Evolutionary conservation across 75 land plant species (phyloP), one percentile per base, ranked within the genome.

Genomic region (Chamaecyparis obtusa): DNA sequence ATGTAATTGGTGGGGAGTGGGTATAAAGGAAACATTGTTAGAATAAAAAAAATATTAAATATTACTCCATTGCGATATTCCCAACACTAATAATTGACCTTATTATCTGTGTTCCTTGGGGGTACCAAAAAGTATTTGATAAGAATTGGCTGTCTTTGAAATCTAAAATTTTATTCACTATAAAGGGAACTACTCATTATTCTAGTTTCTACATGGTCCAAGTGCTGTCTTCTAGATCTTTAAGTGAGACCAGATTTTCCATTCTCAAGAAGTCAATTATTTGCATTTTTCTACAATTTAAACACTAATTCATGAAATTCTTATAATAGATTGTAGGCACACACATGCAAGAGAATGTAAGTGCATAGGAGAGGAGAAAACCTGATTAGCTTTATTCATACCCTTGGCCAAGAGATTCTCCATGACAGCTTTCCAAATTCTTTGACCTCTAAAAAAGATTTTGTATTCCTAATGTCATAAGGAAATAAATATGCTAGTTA

Each of bases 351-450:
- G 19, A 39, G 82, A 24, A 16, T 43, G 64, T 55, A 43, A n/a
- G 32, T 64, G 37, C 32, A 15, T 0, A n/a, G 83, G 39, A 36
- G 35, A 24, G 56, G 24, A 84, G 86, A 21, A 10, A 72, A 97
- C 99, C 97, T 95, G 91, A 87, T 90, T 89, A 46, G 97, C 97
- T 76, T 91, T 87, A 32, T 88, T 87, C 90, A 97, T 88, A 83
- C 99, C 99, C 44, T 92, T 76, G 27, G 86, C 85, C 39, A 94
- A 85, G 78, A 97, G 96, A 46, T 97, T 96, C 76, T 90, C 90
- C 88, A 95, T 97, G 71, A 97, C 48, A 82, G 91, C 93, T 64
- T 94, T 90, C 99, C 99, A 97, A 44, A 97, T 93, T 64, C 87
- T 90, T 84, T 93, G 92, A 43, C 99, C 97, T 87, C 96, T 92